Evolutionary conservation across 2,329 filamentous ascomycete species (phyloP).

Genomic region (Apiospora rasikravindrae): DNA sequence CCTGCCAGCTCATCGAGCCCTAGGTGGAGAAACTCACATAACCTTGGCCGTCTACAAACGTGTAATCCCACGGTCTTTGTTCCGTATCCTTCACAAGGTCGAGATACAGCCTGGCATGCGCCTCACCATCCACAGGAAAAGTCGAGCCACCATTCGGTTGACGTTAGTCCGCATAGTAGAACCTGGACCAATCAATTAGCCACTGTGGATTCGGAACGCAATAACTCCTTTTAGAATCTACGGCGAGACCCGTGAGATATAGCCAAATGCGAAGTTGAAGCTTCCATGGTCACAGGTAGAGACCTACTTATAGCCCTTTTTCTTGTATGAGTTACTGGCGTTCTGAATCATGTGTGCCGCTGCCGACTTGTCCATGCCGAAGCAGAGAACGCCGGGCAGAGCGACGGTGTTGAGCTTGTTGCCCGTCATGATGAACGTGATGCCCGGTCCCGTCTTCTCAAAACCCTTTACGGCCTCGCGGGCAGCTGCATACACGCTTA

Average conservation of each 20-base stretch:
- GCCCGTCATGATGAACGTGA: constrained; percentile 35
- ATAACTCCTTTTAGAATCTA: not conserved
- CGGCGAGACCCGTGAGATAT: not conserved
- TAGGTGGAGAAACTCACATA: constrained; percentile 12
- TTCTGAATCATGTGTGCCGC: constrained; percentile 27
- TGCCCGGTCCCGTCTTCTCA: constrained; percentile 28
- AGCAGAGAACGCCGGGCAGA: constrained; percentile 14
- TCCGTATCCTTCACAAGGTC: constrained; percentile 26
- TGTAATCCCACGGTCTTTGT: constrained; percentile 28
- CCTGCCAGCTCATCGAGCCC: not conserved
- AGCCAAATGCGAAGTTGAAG: not conserved
- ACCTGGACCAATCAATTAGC: constrained; percentile 23
- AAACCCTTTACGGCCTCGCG: constrained; percentile 29
- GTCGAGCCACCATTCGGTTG: constrained; percentile 25
- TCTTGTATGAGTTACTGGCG: constrained; percentile 23
- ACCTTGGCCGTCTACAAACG: constrained; percentile 26
- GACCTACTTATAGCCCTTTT: constrained; percentile 36
- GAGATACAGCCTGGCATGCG: constrained; percentile 26
- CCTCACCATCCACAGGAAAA: constrained; percentile 22
- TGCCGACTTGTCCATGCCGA: constrained; percentile 22
- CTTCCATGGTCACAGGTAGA: not conserved
- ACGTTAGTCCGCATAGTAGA: constrained; percentile 31
- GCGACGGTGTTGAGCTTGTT: constrained; percentile 31
- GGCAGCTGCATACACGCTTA: constrained; percentile 23
- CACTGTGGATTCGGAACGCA: not conserved